Evolutionary conservation across 139 green algal genomes (phyloP), one percentile per base, ranked within the genome.

Genomic region (Raphidocelis subcapitata): DNA sequence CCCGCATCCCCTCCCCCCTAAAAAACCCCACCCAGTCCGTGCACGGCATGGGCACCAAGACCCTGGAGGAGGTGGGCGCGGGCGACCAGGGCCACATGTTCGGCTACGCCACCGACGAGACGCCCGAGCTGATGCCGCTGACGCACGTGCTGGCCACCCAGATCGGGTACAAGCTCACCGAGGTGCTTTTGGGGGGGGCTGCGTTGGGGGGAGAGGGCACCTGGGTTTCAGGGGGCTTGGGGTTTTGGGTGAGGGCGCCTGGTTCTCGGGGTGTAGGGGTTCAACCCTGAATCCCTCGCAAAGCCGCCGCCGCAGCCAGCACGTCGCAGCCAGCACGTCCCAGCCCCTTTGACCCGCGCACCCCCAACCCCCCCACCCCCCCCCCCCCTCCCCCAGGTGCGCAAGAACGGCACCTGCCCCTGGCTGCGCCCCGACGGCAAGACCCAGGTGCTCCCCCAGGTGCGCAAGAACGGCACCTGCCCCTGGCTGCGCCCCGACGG

Each of bases 61-160:
- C 91, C 20, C 85, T 97, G 24, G 96, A 99, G 86, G 93, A 99
- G 77, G 94, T 97, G 51, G 96, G 96, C 52, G 96, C 96, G 37
- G 96, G 96, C 73, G 96, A 99, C 89, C 96, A 99, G 87, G 96
- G 96, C 64, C 92, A 98, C 85, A 99, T 99, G 96, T 99, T 99
- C 84, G 96, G 96, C 62, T 99, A 99, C 69, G 96, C 96, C 74
- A 98, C 93, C 23, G 96, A 99, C 71, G 96, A 99, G 89, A 99
- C 95, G 10, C 65, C 75, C 12, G 94, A 99, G 91, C 89, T 99
- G 52, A 99, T 99, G 96, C 96, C 96, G 29, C 87, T 99, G 20
- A 99, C 96, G 20, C 96, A 99, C 84, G 86, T 99, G 67, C 87
- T 99, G 62, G 93, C 96, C 69, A 99, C 95, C 60, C 76, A 97